Evolutionary conservation across 2,329 filamentous ascomycete genomes (phyloP), one percentile per base, ranked within the genome.

Genomic region (Arachnomyces sp.): DNA sequence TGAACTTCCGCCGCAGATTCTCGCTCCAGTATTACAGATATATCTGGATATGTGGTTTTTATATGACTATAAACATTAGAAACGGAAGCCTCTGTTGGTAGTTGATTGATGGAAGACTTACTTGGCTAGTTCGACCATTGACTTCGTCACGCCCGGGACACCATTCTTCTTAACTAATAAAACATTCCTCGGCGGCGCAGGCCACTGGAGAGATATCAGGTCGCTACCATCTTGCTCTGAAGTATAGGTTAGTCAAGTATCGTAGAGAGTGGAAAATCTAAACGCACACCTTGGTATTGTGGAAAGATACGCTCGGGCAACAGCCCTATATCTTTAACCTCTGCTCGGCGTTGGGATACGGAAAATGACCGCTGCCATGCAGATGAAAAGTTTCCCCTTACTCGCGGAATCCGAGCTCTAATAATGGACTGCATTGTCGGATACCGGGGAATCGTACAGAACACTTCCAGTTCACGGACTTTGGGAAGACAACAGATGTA

Each of bases 11-110:
- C 60, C 3, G 90, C 88, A 12, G 88, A 78, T 36, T 79, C 73
- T 3, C 76, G 80, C 62, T 96, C 92, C 50, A 96, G 80, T 8
- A 96, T 77, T 36, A 96, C 72, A 53, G 86, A 84, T 47, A 89
- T 77, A 38, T 77, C 77, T 1, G 87, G 82, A 61, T 96, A 95
- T 44, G 86, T 86, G 46, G 71, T 73, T 50, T 80, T 77, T 43
- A 95, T 76, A 62, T 96, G 84, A 51, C 77, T 82, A 48, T 0
- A 69, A 38, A 39, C 21, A 42, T 37, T 40, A 9, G 14, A 28
- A 6, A 39, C 38, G 14, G 38, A 32, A 47, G 40, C n/a, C 25
- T 25, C 40, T 31, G 7, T 38, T 33, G 7, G 34, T 18, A n/a
- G 12, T 13, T 15, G 9, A 16, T 8, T 9, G 18, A 7, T 15